Conservation (phyloP, 164 flowering plant species). For the Kingdonia uniflora region DNA sequence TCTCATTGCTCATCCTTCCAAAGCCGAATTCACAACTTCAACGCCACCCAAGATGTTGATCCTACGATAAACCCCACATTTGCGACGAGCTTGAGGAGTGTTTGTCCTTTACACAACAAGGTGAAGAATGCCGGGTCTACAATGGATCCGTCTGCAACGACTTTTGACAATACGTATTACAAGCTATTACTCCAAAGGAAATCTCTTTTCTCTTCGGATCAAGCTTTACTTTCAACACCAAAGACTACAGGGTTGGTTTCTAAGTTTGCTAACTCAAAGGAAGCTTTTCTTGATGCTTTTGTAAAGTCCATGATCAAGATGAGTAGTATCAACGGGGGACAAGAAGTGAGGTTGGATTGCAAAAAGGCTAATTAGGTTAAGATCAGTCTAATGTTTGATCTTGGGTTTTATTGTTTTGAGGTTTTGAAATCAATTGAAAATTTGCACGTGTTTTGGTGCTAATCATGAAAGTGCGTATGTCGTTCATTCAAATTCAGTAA, state of each 20-base stretch:
- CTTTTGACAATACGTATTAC: constrained; percentile 66
- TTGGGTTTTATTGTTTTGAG: no score
- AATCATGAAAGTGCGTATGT: no score
- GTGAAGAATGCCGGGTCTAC: constrained; percentile 49
- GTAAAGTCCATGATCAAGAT: constrained; percentile 78
- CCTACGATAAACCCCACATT: constrained; percentile 49
- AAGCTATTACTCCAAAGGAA: constrained; percentile 52
- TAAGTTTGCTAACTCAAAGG: constrained; percentile 38
- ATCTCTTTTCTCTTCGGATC: constrained; percentile 69
- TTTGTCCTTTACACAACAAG: constrained; percentile 55
- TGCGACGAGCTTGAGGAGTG: constrained; percentile 36
- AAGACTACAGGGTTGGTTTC: constrained; percentile 41
- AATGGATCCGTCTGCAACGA: constrained; percentile 37
- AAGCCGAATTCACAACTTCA: constrained; percentile 75
- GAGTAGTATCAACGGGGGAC: constrained; percentile 60
- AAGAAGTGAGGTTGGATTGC: constrained; percentile 63
- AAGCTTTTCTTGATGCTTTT: constrained; percentile 52
- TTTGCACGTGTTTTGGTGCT: no score
- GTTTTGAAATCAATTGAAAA: no score
- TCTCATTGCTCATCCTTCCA: constrained; percentile 84
- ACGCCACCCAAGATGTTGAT: constrained; percentile 40
- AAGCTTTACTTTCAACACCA: constrained; percentile 41
- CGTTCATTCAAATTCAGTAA: no score
- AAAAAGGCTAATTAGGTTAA: constrained; percentile 23
- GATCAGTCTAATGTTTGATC: no score